A percentile compares a stretch with the other conserved stretches of the same genome.
phyloP scores from a whole-genome alignment of 495 filamentous ascomycete genomes.

The Melanomma pulvis-pyrius region DNA sequence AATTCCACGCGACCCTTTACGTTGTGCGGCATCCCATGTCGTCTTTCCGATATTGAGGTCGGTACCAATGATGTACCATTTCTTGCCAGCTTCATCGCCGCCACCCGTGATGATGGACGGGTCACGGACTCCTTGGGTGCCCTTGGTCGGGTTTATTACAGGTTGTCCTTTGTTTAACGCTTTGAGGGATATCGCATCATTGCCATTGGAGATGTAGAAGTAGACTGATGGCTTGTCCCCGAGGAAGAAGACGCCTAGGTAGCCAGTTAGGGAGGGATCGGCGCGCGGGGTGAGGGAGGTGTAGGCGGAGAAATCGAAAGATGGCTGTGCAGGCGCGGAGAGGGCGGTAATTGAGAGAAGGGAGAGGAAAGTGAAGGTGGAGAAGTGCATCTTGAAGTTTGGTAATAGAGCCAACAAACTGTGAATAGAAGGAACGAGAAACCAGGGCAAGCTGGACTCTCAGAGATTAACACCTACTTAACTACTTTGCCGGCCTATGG shows the following conservation, averaged over 20 bases:
- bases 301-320: conserved; percentile 23
- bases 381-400: neutral
- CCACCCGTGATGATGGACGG: conserved; percentile 54
- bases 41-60: conserved; percentile 58
- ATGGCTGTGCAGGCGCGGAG: conserved; percentile 1
- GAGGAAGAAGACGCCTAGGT: conserved; percentile 58
- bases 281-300: conserved; percentile 40
- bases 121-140: conserved; percentile 55
- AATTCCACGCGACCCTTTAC: conserved; percentile 54
- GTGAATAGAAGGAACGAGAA: neutral
- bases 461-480: neutral
- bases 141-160: conserved; percentile 53
- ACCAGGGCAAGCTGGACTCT: neutral
- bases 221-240: conserved; percentile 57
- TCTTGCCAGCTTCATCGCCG: conserved; percentile 52
- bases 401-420: neutral
- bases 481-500: neutral
- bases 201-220: conserved; percentile 58
- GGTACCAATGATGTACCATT: conserved; percentile 60
- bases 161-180: conserved; percentile 53
- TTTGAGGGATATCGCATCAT: conserved; percentile 52
- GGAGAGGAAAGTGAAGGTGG: neutral
- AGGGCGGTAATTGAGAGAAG: neutral
- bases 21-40: conserved; percentile 56
- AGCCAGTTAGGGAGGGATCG: conserved; percentile 50